Percentiles rank a stretch among this genome's conserved stretches.
Conservation (phyloP, 1,284 basidiomycete species). For the Bondarzewia mesenterica region DNA sequence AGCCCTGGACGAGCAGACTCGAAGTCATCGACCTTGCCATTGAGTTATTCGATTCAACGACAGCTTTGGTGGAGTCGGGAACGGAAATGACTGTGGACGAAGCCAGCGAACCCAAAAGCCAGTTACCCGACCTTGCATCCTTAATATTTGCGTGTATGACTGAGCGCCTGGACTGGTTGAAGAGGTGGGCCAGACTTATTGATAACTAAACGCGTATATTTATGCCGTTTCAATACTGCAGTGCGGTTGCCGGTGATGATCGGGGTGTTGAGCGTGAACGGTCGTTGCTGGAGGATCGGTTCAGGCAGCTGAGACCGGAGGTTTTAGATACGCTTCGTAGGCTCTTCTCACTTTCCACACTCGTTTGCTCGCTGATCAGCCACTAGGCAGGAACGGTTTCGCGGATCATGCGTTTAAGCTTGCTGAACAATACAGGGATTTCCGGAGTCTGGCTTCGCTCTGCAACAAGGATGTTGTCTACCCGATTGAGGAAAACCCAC, state of each 20-base stretch:
- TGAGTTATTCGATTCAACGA: conserved; percentile 67
- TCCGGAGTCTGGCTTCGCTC: conserved; percentile 72
- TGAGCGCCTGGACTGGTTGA: conserved; percentile 65
- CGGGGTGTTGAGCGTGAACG: conserved; percentile 42
- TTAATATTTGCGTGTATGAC: conserved; percentile 66
- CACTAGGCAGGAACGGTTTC: conserved; percentile 57
- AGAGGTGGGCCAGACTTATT: conserved; percentile 37
- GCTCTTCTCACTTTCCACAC: conserved; percentile 20
- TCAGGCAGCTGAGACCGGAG: conserved; percentile 61
- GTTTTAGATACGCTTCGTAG: conserved; percentile 72
- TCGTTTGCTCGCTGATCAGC: background rate
- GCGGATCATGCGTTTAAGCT: conserved; percentile 68
- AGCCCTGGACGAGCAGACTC: conserved; percentile 80
- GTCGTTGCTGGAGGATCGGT: conserved; percentile 54
- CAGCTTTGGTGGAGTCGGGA: conserved; percentile 33
- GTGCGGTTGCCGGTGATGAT: conserved; percentile 37
- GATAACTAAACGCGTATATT: background rate
- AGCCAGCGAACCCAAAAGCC: conserved; percentile 34
- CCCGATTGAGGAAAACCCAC: conserved; percentile 55
- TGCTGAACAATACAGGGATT: conserved; percentile 83
- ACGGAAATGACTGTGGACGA: conserved; percentile 18
- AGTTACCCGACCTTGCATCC: conserved; percentile 68
- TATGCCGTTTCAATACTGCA: conserved; percentile 15
- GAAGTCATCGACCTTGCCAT: conserved; percentile 64
- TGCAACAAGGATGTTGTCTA: conserved; percentile 65